These are phyloP conservation scores for Notholithocarpus densiflorus DNA, from an alignment of 306 rosid genomes.

Conservation along the genomic window DNA sequence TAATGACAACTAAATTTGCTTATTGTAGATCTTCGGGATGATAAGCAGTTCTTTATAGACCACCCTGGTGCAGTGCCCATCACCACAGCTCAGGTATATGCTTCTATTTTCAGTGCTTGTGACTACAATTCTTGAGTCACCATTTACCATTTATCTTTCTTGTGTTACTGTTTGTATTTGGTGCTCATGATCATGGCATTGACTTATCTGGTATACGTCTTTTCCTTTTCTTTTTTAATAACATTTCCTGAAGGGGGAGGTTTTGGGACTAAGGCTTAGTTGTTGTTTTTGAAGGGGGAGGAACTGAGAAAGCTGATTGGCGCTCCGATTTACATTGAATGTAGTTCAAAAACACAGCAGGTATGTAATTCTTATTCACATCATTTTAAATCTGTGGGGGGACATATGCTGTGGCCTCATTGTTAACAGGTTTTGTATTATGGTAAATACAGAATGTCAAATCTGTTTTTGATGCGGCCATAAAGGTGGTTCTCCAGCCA, in stretches of 20 bases:
- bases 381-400: constrained; percentile 1
- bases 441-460: constrained; percentile 74
- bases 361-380: constrained; percentile 38
- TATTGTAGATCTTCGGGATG: constrained; percentile 87
- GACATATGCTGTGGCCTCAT: constrained; percentile 5
- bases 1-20: constrained; percentile 28
- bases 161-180: not conserved
- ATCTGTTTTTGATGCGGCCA: constrained; percentile 92
- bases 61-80: constrained; percentile 92
- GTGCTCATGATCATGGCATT: constrained; percentile 12
- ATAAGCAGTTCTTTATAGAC: constrained; percentile 71
- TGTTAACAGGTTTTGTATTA: not conserved
- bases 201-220: constrained; percentile 5
- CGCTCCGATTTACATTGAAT: constrained; percentile 81
- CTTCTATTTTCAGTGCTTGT: constrained; percentile 11
- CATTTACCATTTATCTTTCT: not conserved
- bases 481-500: constrained; percentile 94
- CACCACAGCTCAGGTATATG: constrained; percentile 76
- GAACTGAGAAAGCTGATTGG: constrained; percentile 84
- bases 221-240: constrained; percentile 3
- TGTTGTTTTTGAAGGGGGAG: constrained; percentile 60
- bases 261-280: too few species aligned
- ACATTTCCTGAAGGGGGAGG: constrained; percentile 71
- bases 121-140: not conserved
- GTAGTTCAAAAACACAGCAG: constrained; percentile 97